phyloP scores from a whole-genome alignment of 345 rosid species.

The Sonneratia alba region DNA sequence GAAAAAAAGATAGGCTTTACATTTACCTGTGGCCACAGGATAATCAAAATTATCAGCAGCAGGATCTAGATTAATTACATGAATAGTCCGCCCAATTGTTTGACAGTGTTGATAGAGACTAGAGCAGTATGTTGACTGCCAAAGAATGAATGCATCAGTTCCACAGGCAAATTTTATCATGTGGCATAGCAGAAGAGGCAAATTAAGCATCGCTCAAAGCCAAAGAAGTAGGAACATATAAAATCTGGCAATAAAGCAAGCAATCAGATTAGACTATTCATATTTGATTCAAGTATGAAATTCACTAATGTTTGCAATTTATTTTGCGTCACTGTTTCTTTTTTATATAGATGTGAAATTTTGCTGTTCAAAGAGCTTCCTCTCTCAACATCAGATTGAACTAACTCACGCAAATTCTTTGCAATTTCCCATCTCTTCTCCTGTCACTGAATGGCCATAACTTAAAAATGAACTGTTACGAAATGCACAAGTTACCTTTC shows the following conservation, averaged over 20 bases:
- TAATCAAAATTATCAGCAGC: conserved; percentile 86
- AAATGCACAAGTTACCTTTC: conserved; percentile 41
- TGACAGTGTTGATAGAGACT: conserved; percentile 66
- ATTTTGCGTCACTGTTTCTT: background rate
- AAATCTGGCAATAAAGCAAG: background rate
- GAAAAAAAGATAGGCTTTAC: background rate
- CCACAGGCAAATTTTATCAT: background rate
- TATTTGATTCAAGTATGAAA: background rate
- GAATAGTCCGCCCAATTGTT: conserved; percentile 48
- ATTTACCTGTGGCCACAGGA: conserved; percentile 83
- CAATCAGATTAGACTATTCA: no score
- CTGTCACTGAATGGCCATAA: background rate
- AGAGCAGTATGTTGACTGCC: conserved; percentile 87
- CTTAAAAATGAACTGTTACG: background rate
- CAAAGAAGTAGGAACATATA: background rate
- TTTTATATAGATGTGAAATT: background rate
- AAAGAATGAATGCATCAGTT: conserved; percentile 3
- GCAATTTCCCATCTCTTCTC: background rate
- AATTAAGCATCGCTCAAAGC: background rate
- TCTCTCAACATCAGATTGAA: background rate
- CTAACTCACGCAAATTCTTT: background rate
- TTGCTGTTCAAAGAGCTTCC: background rate
- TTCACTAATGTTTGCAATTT: background rate
- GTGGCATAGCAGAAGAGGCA: background rate
- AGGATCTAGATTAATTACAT: conserved; percentile 82